phyloP scores from a whole-genome alignment of 352 stramenopile genomes.

The Pythium folliculosum region DNA sequence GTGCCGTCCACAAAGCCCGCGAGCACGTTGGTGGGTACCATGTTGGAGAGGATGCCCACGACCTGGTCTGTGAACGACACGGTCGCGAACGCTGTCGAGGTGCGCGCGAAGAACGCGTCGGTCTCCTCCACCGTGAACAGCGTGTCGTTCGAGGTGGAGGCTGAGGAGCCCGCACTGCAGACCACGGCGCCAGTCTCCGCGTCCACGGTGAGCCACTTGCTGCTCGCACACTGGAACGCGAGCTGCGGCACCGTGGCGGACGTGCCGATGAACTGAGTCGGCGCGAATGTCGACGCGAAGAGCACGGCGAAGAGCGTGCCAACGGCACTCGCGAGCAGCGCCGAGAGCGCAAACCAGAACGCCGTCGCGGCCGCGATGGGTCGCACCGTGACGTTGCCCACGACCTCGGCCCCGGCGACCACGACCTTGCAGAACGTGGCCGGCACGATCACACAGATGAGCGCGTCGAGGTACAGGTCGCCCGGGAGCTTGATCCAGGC shows the following conservation, averaged over 20 bases:
- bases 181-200: conserved; percentile 33
- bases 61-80: conserved; percentile 64
- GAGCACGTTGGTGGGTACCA: conserved; percentile 70
- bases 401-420: conserved; percentile 36
- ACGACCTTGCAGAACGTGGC: conserved; percentile 43
- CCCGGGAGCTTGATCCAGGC: conserved; percentile 40
- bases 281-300: conserved; percentile 34
- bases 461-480: conserved; percentile 39
- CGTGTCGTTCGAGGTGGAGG: conserved; percentile 29
- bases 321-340: conserved; percentile 35
- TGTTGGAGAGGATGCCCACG: conserved; percentile 59
- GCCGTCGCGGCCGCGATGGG: conserved; percentile 30
- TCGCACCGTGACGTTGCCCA: conserved; percentile 27
- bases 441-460: conserved; percentile 43
- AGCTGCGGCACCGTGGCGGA: conserved; percentile 8
- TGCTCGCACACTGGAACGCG: conserved; percentile 37
- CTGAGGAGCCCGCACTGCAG: conserved; percentile 28
- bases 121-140: conserved; percentile 59
- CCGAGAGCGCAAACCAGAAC: conserved; percentile 32
- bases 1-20: conserved; percentile 48
- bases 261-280: background rate
- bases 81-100: conserved; percentile 36
- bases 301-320: conserved; percentile 35
- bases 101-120: conserved; percentile 39
- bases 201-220: conserved; percentile 37